Percentiles rank a stretch among this genome's conserved stretches.
Conservation (phyloP, 2,329 filamentous ascomycete genomes). For the Hysterium pulicare region DNA sequence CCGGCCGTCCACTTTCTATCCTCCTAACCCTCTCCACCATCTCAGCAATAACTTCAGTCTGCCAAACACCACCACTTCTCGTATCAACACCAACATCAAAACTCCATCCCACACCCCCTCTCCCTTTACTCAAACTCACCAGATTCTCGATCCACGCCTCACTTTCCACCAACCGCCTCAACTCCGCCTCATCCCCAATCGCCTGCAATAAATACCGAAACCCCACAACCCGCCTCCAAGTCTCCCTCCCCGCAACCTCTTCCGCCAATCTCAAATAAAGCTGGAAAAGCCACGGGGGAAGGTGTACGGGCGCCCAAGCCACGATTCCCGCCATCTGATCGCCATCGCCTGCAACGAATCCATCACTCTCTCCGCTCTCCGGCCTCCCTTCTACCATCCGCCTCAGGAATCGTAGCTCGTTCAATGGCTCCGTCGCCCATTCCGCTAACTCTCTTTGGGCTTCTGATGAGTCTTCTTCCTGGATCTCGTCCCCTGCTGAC, state of each 20-base stretch:
- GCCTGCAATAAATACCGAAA: constrained; percentile 77
- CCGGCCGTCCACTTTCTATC: constrained; percentile 49
- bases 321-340: constrained; percentile 65
- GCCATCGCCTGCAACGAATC: constrained; percentile 43
- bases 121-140: constrained; percentile 55
- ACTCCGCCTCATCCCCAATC: constrained; percentile 32
- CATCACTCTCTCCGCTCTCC: constrained; percentile 59
- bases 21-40: constrained; percentile 44
- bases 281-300: constrained; percentile 57
- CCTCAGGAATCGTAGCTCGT: constrained; percentile 68
- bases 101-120: constrained; percentile 60
- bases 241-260: constrained; percentile 56
- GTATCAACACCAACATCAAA: constrained; percentile 88
- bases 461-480: constrained; percentile 5
- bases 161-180: constrained; percentile 33
- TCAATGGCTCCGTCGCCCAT: constrained; percentile 66
- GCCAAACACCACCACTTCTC: constrained; percentile 69
- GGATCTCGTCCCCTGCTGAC: neutral
- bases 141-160: constrained; percentile 49
- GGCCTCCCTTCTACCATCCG: constrained; percentile 63
- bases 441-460: constrained; percentile 21
- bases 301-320: constrained; percentile 80
- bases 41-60: constrained; percentile 34
- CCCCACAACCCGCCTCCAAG: constrained; percentile 68
- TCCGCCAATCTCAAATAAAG: constrained; percentile 63